Conservation (phyloP, 148 eudicot species). For the Mesembryanthemum crystallinum region DNA sequence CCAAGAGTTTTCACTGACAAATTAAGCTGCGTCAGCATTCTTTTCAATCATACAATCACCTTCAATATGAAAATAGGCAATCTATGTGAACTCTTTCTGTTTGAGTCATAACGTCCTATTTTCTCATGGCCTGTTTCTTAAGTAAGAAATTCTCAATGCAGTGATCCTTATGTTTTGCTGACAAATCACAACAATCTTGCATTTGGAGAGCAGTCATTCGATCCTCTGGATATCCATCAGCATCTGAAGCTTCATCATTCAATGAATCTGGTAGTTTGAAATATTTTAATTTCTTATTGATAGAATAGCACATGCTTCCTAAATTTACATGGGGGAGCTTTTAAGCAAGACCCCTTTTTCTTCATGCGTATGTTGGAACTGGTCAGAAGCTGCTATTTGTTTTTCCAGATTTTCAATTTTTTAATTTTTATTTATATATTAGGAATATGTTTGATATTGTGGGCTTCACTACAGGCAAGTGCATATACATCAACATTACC, state of each 20-base stretch:
- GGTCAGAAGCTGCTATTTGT: constrained; percentile 6
- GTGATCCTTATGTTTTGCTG: constrained; percentile 32
- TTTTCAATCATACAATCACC: neutral
- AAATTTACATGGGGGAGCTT: neutral
- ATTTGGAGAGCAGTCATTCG: constrained; percentile 10
- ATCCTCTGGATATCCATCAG: constrained; percentile 25
- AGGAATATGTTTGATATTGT: neutral
- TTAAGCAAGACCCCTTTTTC: neutral
- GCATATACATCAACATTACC: constrained; percentile 13
- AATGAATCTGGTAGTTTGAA: constrained; percentile 26
- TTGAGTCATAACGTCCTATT: neutral
- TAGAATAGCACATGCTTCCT: neutral
- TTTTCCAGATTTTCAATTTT: neutral
- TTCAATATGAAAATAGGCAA: neutral
- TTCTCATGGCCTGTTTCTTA: constrained; percentile 12
- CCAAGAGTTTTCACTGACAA: no score
- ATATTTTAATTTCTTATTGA: neutral
- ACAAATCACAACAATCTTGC: constrained; percentile 14
- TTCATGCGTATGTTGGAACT: neutral
- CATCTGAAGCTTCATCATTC: constrained; percentile 35
- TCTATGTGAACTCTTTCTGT: neutral
- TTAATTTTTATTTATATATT: neutral
- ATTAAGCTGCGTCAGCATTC: neutral
- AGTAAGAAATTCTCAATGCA: constrained; percentile 15
- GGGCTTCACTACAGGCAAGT: constrained; percentile 26